Base-by-base conservation (phyloP, 805 yeast species). In the Wickerhamomyces tratensis region DNA sequence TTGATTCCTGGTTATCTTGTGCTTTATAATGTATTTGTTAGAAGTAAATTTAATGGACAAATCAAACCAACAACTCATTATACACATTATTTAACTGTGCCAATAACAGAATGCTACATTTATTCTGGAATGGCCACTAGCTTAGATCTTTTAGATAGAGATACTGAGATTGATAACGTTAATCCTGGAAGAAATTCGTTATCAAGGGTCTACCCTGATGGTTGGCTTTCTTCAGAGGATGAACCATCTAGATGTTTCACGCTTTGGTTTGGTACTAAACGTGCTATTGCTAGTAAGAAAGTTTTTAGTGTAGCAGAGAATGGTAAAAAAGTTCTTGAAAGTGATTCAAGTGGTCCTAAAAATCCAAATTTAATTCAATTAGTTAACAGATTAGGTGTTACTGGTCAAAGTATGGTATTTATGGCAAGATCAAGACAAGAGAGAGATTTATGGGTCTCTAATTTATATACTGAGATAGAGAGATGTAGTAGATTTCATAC, bases 401-500 rank as follows among this genome's bases (percentile, higher is more conserved):
- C 80, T 2, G 93, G 95, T 1, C 69, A 69, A 41, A 71, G 79
- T 38, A 67, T 83, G 64, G 80, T 83, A 4, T 88, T 89, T 56
- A 71, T 87, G 75, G 81, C 96, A 9, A 62, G 88, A 39, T 85
- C 95, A 2, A 64, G 91, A 35, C 82, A 82, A 47, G 95, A 87
- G 51, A 67, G 89, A 42, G 96, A 91, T 53, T 47, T 76, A 31
- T 89, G 98, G 98, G 89, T 85, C 2, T 47, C 59, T 13, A 51
- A 58, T 26, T 45, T 67, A 26, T 53, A 57, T 41, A 49, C 56
- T n/a, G 67, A 64, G 39, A 37, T 66, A 35, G 71, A 65, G 41
- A 53, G 68, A 38, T 48, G 62, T 40, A 30, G 15, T 30, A 5
- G 10, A 27, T 27, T 7, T 7, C 10, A 10, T 27, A 27, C 7